A percentile compares a stretch with the other conserved stretches of the same genome.
Evolutionary conservation across 208 protist species (phyloP).

Genomic region (Lotmaria passim): DNA sequence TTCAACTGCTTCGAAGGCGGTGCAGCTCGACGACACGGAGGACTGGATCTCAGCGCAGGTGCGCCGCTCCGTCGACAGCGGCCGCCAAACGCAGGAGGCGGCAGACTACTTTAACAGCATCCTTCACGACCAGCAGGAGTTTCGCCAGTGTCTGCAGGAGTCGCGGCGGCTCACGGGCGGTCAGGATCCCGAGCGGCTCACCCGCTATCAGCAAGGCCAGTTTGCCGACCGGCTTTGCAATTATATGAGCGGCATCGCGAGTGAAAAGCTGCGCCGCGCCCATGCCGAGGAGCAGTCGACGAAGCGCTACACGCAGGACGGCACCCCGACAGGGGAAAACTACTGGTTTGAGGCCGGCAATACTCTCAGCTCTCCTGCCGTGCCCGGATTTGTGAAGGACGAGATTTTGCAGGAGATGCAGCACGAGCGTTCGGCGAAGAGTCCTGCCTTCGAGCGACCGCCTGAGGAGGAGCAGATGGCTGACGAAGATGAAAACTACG

Average conservation of each 20-base stretch:
- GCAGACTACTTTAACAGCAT: constrained; percentile 78
- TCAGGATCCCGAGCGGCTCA: constrained; percentile 68
- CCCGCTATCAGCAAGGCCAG: constrained; percentile 70
- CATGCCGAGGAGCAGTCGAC: constrained; percentile 60
- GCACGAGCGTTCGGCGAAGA: constrained; percentile 42
- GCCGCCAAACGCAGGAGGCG: constrained; percentile 46
- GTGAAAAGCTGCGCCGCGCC: constrained; percentile 55
- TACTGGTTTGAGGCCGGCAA: constrained; percentile 88
- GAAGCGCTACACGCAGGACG: constrained; percentile 71
- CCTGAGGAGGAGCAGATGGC: constrained; percentile 41
- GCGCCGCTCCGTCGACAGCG: constrained; percentile 47
- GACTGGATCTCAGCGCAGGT: constrained; percentile 52
- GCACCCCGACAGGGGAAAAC: constrained; percentile 82
- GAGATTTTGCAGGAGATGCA: constrained; percentile 81
- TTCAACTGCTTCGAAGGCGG: background rate
- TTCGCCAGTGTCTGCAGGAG: constrained; percentile 58
- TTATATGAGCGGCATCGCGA: constrained; percentile 59
- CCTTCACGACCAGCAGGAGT: constrained; percentile 62
- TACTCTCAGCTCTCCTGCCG: constrained; percentile 58
- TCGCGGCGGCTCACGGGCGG: constrained; percentile 59
- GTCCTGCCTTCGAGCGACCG: constrained; percentile 67
- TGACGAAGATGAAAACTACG: constrained; percentile 49
- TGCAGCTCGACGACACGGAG: constrained; percentile 39
- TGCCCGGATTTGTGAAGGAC: constrained; percentile 79
- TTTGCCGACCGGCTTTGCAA: constrained; percentile 63